Conservation (phyloP, 2,329 filamentous ascomycete species). For the Claviceps quebecensis region DNA sequence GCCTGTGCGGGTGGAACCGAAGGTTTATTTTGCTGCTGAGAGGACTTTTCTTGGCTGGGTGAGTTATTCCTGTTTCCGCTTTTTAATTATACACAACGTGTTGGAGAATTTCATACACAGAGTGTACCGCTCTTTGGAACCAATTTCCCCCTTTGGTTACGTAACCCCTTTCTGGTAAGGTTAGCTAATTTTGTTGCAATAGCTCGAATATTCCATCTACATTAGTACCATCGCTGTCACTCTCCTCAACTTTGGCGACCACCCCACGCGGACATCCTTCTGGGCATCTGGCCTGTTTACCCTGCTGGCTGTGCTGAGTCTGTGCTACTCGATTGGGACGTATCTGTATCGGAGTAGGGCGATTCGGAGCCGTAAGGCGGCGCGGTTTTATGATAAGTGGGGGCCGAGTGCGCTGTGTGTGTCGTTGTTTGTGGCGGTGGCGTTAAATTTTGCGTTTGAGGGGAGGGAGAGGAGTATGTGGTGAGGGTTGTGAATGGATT, state of each 20-base stretch:
- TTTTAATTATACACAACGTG: too few species aligned
- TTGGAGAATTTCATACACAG: too few species aligned
- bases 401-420: slow-evolving; percentile 67
- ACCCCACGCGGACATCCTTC: slow-evolving; percentile 45
- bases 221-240: slow-evolving; percentile 77
- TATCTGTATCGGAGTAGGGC: slow-evolving; percentile 82
- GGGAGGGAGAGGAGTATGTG: slow-evolving; percentile 46
- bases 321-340: slow-evolving; percentile 72
- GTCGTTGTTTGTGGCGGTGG: slow-evolving; percentile 59
- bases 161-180: too few species aligned
- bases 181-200: slow-evolving; percentile 6
- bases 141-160: too few species aligned
- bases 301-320: slow-evolving; percentile 57
- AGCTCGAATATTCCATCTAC: slow-evolving; percentile 94
- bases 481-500: slow-evolving; percentile 19
- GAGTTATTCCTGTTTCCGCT: slow-evolving; percentile 16
- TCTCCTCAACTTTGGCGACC: slow-evolving; percentile 63
- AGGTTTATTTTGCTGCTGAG: slow-evolving; percentile 94
- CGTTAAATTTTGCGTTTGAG: slow-evolving; percentile 68
- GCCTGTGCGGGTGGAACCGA: slow-evolving; percentile 87
- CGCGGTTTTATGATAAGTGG: slow-evolving; percentile 81
- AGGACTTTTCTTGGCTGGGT: slow-evolving; percentile 92
- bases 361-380: slow-evolving; percentile 71
- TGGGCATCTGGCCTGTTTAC: slow-evolving; percentile 67
- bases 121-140: too few species aligned